These are phyloP conservation scores for Phylloporus arenicola DNA, from an alignment of 768 basidiomycete species.

Conservation along the genomic window DNA sequence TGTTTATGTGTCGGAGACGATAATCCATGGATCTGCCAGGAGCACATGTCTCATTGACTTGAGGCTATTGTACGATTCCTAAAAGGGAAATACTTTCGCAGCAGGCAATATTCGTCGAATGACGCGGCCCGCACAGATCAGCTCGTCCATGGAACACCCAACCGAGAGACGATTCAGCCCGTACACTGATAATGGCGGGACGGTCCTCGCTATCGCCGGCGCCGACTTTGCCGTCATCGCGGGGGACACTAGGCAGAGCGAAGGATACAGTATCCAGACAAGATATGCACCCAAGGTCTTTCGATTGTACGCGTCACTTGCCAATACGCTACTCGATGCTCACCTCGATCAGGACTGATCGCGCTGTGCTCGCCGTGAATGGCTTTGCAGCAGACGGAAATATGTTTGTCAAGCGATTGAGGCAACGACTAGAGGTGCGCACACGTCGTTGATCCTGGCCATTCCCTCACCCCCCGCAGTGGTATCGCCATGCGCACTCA, in stretches of 20 bases:
- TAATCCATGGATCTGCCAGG: conserved; percentile 87
- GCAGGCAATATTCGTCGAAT: not conserved
- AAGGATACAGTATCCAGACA: conserved; percentile 98
- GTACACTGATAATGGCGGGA: conserved; percentile 91
- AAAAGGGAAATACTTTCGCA: not conserved
- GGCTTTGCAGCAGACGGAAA: conserved; percentile 98
- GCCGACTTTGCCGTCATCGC: conserved; percentile 92
- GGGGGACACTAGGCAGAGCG: conserved; percentile 93
- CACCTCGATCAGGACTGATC: conserved; percentile 64
- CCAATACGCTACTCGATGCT: not conserved
- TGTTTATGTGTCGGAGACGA: conserved; percentile 83
- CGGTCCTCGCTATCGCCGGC: conserved; percentile 94
- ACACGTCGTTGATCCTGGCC: not conserved
- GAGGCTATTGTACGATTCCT: too few relatives aligned
- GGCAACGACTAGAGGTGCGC: conserved; percentile 89
- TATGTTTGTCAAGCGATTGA: conserved; percentile 94
- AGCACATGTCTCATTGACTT: too few relatives aligned
- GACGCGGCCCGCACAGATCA: conserved; percentile 29
- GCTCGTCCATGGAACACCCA: conserved; percentile 30
- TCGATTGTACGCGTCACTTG: conserved; percentile 59
- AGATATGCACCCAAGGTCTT: conserved; percentile 96
- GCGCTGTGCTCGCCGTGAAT: conserved; percentile 89
- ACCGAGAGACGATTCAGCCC: conserved; percentile 75
- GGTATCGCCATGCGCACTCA: conserved; percentile 95
- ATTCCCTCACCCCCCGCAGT: conserved; percentile 42